phyloP scores from a whole-genome alignment of 192 early-diverging fungal genomes.

The Backusella luteola region DNA sequence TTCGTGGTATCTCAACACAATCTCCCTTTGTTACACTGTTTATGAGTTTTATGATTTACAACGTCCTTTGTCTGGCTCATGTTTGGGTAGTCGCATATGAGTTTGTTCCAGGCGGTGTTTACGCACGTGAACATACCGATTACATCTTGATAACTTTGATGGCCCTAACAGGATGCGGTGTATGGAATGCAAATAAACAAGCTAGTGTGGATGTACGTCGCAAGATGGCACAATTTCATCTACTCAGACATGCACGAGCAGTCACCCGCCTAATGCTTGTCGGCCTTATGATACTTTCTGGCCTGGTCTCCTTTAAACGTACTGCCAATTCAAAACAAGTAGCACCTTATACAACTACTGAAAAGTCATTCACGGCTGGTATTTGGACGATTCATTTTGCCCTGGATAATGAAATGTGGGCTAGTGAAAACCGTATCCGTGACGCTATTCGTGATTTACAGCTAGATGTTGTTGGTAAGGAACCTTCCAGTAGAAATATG shows the following conservation, averaged over 20 bases:
- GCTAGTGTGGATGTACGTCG: background rate
- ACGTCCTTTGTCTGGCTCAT: conserved; percentile 68
- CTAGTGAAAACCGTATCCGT: conserved; percentile 69
- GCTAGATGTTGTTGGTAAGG: conserved; percentile 67
- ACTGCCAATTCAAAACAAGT: conserved; percentile 47
- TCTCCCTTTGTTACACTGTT: conserved; percentile 68
- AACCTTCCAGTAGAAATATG: background rate
- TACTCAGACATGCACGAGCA: conserved; percentile 33
- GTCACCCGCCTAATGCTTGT: conserved; percentile 40
- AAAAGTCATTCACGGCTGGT: conserved; percentile 69
- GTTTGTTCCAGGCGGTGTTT: conserved; percentile 77
- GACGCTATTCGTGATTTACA: conserved; percentile 74
- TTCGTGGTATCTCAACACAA: conserved; percentile 52
- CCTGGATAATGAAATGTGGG: conserved; percentile 85
- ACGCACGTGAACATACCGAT: conserved; percentile 74
- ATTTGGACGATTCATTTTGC: conserved; percentile 90
- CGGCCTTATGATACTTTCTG: conserved; percentile 36
- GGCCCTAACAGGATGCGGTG: conserved; percentile 56
- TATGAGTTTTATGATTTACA: conserved; percentile 62
- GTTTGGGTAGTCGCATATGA: conserved; percentile 83
- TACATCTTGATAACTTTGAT: conserved; percentile 64
- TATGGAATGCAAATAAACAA: conserved; percentile 39
- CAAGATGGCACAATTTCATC: conserved; percentile 18
- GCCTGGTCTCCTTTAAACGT: conserved; percentile 41
- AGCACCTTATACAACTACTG: conserved; percentile 56